Percentiles rank a stretch among this genome's conserved stretches.
These are phyloP conservation scores for Tricholoma sp. DNA, from an alignment of 768 basidiomycete species.

Conservation along the genomic window DNA sequence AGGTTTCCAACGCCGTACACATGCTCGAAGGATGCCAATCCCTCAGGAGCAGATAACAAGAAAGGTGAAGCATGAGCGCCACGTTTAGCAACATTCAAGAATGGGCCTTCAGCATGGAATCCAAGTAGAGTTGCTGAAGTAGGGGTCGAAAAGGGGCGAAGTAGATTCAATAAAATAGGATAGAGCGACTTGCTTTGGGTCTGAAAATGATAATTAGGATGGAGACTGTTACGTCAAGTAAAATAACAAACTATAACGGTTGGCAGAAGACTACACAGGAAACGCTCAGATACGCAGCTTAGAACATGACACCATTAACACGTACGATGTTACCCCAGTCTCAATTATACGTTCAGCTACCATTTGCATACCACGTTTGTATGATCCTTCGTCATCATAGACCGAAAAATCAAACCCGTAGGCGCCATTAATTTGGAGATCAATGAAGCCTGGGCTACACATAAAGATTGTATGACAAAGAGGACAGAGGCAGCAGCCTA, in stretches of 20 bases:
- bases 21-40: constrained; percentile 63
- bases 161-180: constrained; percentile 60
- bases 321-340: constrained; percentile 85
- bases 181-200: constrained; percentile 77
- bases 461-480: neutral
- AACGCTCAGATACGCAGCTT: constrained; percentile 13
- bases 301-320: constrained; percentile 12
- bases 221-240: neutral
- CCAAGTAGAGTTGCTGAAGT: constrained; percentile 73
- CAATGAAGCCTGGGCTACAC: constrained; percentile 75
- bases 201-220: constrained; percentile 30
- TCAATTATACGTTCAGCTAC: constrained; percentile 77
- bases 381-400: constrained; percentile 66
- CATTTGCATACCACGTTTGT: constrained; percentile 59
- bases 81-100: constrained; percentile 75
- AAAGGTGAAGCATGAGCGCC: constrained; percentile 76
- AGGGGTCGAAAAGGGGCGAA: constrained; percentile 61
- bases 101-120: constrained; percentile 91
- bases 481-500: neutral
- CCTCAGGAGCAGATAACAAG: constrained; percentile 58
- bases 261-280: constrained; percentile 46
- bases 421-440: constrained; percentile 88
- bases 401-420: constrained; percentile 87
- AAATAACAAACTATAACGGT: constrained; percentile 62
- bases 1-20: constrained; percentile 70